Evolutionary conservation across 495 filamentous ascomycete species (phyloP), one percentile per base, ranked within the genome.

Genomic region (Penicillium daleae): DNA sequence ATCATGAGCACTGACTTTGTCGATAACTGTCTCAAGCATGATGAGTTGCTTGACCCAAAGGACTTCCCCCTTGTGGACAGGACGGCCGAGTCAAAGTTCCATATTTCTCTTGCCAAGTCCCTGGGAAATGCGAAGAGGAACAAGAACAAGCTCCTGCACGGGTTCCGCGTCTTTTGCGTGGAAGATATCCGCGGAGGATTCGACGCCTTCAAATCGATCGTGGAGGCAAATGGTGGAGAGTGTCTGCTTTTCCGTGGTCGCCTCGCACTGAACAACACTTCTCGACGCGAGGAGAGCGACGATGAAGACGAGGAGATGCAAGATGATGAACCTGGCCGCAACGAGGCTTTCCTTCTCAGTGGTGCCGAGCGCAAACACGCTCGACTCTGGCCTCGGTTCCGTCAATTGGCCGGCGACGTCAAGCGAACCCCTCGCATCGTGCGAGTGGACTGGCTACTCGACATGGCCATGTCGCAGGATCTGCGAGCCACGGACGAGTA

Each of bases 391-490:
- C 77, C 81, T 7, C 85, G 84, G 58, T 98, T 98, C 74, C 81
- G 88, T 58, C 85, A 90, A 60, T 84, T 94, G 83, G 92, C 91
- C 8, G 73, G 77, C 54, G 86, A 85, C 39, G 85, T 87, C 19
- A 85, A 89, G 62, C 90, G 90, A 80, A 82, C 84, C 39, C 88
- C 91, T 9, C 81, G 87, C 29, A 88, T 99, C 53, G 91, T 96
- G 17, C 84, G 81, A 21, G 82, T 88, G 21, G 92, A 98, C 67
- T 99, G 96, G 96, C 71, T 98, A 65, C 76, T 98, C 66, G 89
- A 92, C 61, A 86, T 92, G 62, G 91, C 92, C 4, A 92, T 98
- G 90, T 87, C 84, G 58, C 95, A 99, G 77, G 78, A 90, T 68
- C 65, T 91, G 50, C 80, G 79, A 21, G 88, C 87, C 73, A 78